These are phyloP conservation scores for Euryodendron excelsum DNA, from an alignment of 148 eudicot species.

Conservation along the genomic window DNA sequence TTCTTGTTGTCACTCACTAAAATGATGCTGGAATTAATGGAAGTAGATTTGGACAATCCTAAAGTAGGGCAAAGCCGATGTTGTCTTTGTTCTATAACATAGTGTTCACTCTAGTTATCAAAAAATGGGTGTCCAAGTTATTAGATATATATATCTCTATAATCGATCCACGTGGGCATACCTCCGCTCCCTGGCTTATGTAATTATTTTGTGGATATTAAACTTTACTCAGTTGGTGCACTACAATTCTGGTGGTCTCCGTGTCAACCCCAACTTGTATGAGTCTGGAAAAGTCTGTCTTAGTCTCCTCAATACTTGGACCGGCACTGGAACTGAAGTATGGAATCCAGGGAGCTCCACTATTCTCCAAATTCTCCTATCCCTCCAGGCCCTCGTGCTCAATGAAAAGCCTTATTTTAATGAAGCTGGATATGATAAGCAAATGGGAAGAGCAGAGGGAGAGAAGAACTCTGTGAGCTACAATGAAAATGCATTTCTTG, in stretches of 20 bases:
- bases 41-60: background rate
- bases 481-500: constrained; percentile 84
- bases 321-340: constrained; percentile 78
- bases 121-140: background rate
- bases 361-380: constrained; percentile 91
- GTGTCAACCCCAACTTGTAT: constrained; percentile 93
- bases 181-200: background rate
- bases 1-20: constrained; percentile 1
- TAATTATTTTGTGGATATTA: background rate
- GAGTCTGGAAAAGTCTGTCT: constrained; percentile 98
- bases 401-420: constrained; percentile 94
- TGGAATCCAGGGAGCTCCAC: constrained; percentile 89
- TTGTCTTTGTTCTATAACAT: background rate
- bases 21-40: background rate
- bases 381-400: constrained; percentile 94
- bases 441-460: constrained; percentile 80
- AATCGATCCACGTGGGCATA: background rate
- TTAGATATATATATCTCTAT: no score
- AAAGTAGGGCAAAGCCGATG: no score
- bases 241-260: constrained; percentile 87
- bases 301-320: constrained; percentile 95
- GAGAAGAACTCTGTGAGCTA: constrained; percentile 93
- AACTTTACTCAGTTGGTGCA: constrained; percentile 75
- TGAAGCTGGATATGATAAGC: constrained; percentile 88
- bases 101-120: background rate